Evolutionary conservation across 2,329 filamentous ascomycete genomes (phyloP).

Genomic region (Trichoderma gracile): DNA sequence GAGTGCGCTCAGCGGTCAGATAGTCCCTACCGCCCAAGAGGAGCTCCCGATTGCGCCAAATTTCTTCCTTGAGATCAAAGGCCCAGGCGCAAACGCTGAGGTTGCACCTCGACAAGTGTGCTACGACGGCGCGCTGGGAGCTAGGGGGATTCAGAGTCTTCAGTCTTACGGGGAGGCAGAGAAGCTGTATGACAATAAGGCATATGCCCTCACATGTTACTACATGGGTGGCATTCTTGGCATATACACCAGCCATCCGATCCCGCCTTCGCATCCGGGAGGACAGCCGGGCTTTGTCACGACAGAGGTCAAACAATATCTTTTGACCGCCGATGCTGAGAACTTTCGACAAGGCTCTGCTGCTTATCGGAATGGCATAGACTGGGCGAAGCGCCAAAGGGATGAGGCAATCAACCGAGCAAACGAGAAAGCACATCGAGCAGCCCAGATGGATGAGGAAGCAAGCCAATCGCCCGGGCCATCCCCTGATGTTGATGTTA

Average conservation of each 20-base stretch:
- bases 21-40: slow-evolving; percentile 39
- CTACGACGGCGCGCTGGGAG: slow-evolving; percentile 41
- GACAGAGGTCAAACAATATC: slow-evolving; percentile 37
- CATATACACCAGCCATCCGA: slow-evolving; percentile 41
- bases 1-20: slow-evolving; percentile 31
- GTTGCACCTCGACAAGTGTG: slow-evolving; percentile 39
- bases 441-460: too few species aligned
- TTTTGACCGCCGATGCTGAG: slow-evolving; percentile 35
- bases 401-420: slow-evolving; percentile 38
- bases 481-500: too few species aligned
- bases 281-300: slow-evolving; percentile 40
- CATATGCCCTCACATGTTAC: slow-evolving; percentile 44
- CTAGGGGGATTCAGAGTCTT: slow-evolving; percentile 40
- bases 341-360: slow-evolving; percentile 40
- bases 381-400: slow-evolving; percentile 42
- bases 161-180: slow-evolving; percentile 30
- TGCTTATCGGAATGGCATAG: slow-evolving; percentile 45
- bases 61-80: slow-evolving; percentile 44
- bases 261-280: slow-evolving; percentile 33
- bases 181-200: slow-evolving; percentile 39
- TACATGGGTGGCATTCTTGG: slow-evolving; percentile 37
- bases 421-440: slow-evolving; percentile 30
- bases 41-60: slow-evolving; percentile 41
- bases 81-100: slow-evolving; percentile 34
- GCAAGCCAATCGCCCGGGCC: too few species aligned